Conservation (phyloP, 768 basidiomycete species). For the Boletus speciosus region DNA sequence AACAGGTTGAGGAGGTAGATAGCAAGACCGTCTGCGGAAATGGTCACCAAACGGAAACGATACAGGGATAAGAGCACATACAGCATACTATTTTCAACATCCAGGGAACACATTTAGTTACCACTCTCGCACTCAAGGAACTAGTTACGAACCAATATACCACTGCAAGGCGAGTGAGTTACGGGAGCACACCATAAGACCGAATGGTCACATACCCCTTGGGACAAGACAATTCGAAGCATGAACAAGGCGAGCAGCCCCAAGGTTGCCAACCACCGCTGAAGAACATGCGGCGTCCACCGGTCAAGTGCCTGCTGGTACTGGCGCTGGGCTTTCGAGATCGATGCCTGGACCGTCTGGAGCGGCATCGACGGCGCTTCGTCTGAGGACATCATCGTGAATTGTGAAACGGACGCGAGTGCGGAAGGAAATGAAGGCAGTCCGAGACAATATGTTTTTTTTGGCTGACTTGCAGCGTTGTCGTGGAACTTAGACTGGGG, state of each 20-base stretch:
- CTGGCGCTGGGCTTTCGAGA: slow-evolving; percentile 58
- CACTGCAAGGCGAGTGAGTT: slow-evolving; percentile 47
- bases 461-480: not conserved
- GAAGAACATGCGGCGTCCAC: slow-evolving; percentile 83
- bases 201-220: slow-evolving; percentile 63
- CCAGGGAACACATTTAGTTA: not conserved
- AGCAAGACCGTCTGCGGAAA: slow-evolving; percentile 71
- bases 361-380: slow-evolving; percentile 27
- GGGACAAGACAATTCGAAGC: slow-evolving; percentile 79
- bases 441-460: slow-evolving; percentile 1
- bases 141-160: slow-evolving; percentile 76
- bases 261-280: slow-evolving; percentile 82
- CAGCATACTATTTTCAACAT: slow-evolving; percentile 53
- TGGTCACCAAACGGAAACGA: not conserved
- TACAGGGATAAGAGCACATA: slow-evolving; percentile 36
- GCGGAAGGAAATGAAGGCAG: not conserved
- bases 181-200: not conserved
- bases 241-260: slow-evolving; percentile 73
- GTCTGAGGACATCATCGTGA: slow-evolving; percentile 34
- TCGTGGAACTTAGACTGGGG: not conserved
- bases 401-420: slow-evolving; percentile 5
- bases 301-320: slow-evolving; percentile 91
- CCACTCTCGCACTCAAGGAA: not conserved
- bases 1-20: slow-evolving; percentile 96
- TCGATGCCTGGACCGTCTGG: slow-evolving; percentile 25